These are phyloP conservation scores for Colletotrichum sp. DNA, from an alignment of 2,329 filamentous ascomycete genomes.

Conservation along the genomic window DNA sequence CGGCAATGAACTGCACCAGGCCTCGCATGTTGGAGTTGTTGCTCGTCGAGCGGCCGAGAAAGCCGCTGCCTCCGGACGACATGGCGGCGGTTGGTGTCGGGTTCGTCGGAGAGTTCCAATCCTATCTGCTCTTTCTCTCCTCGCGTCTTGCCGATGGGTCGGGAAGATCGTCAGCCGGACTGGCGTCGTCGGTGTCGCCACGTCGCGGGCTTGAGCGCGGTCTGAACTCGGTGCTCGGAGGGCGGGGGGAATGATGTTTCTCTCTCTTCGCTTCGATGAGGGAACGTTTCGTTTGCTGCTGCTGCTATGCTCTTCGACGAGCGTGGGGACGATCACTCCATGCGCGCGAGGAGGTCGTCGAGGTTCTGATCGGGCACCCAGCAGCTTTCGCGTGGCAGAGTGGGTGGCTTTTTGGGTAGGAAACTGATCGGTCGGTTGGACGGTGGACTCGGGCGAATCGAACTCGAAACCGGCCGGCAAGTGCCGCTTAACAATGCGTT, in stretches of 20 bases:
- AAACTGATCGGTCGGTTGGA: not conserved
- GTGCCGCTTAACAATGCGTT: slow-evolving; percentile 14
- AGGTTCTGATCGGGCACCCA: not conserved
- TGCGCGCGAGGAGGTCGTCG: slow-evolving; percentile 8
- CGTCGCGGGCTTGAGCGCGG: not conserved
- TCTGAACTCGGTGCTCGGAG: not conserved
- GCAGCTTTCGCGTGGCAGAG: not conserved
- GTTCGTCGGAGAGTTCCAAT: not conserved
- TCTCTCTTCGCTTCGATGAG: not conserved
- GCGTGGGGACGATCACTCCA: slow-evolving; percentile 15
- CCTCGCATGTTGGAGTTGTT: slow-evolving; percentile 77
- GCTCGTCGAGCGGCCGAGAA: slow-evolving; percentile 69
- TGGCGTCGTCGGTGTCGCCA: not conserved
- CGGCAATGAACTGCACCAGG: slow-evolving; percentile 97
- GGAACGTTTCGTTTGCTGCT: not conserved
- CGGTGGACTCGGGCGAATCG: slow-evolving; percentile 8
- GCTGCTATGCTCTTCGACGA: slow-evolving; percentile 4
- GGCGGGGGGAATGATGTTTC: not conserved
- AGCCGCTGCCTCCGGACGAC: slow-evolving; percentile 64
- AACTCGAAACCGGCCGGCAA: slow-evolving; percentile 18
- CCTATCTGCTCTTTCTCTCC: not conserved
- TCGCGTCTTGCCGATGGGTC: not conserved
- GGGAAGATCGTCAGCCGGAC: not conserved
- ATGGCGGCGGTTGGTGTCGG: slow-evolving; percentile 38
- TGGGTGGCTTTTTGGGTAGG: not conserved